Percentiles rank a stretch among this genome's conserved stretches.
Conservation (phyloP, 345 rosid genomes). For the Litchi chinensis region DNA sequence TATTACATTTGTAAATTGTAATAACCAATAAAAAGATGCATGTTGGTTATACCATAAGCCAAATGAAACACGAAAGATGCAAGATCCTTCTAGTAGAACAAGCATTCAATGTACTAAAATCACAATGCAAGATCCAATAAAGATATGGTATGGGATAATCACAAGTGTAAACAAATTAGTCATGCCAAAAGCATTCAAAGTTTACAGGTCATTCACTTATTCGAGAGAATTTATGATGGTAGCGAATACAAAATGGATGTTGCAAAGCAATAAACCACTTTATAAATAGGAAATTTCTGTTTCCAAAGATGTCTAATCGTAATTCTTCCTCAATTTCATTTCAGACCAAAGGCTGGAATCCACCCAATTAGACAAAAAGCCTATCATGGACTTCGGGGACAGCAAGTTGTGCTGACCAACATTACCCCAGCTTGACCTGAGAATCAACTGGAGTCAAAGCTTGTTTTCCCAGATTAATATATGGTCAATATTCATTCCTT, state of each 20-base stretch:
- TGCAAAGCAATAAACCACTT: neutral
- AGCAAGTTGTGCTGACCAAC: neutral
- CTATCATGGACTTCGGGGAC: neutral
- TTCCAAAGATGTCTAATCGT: neutral
- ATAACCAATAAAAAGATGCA: neutral
- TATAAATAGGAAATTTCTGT: neutral
- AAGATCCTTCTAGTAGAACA: neutral
- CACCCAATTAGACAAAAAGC: constrained; percentile 11
- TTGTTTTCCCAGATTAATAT: neutral
- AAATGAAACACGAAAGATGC: neutral
- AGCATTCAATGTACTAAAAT: neutral
- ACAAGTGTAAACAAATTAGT: neutral
- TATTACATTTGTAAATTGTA: neutral
- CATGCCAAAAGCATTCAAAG: neutral
- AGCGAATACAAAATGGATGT: neutral
- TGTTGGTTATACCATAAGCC: neutral
- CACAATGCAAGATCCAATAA: neutral
- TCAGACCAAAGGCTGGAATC: neutral
- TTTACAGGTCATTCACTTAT: neutral
- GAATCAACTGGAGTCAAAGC: neutral
- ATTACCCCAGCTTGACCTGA: neutral
- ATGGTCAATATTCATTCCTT: neutral
- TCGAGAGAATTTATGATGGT: neutral
- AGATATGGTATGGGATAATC: neutral
- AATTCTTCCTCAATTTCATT: neutral